Percentiles rank a stretch among this genome's conserved stretches.
These are phyloP conservation scores for Hypoxylon fuscum DNA, from an alignment of 495 filamentous ascomycete species.

Conservation along the genomic window DNA sequence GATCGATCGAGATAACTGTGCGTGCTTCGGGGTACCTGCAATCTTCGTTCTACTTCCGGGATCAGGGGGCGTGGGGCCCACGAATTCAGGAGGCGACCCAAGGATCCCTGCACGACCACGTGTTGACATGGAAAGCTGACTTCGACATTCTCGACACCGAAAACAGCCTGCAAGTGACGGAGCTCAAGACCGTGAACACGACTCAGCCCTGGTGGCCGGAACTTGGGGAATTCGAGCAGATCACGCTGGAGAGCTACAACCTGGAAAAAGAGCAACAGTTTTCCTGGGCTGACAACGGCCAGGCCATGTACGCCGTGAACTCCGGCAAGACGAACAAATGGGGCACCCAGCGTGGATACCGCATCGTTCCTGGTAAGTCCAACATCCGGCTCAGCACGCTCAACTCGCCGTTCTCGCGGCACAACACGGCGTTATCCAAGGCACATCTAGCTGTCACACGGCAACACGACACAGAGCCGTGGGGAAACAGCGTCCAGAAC, in stretches of 20 bases:
- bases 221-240: constrained; percentile 56
- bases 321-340: constrained; percentile 55
- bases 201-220: constrained; percentile 60
- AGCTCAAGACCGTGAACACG: constrained; percentile 51
- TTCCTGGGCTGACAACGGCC: constrained; percentile 59
- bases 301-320: constrained; percentile 58
- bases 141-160: constrained; percentile 60
- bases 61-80: constrained; percentile 56
- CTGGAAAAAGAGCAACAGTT: constrained; percentile 56
- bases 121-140: constrained; percentile 64
- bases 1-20: constrained; percentile 63
- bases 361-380: constrained; percentile 54
- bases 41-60: constrained; percentile 59
- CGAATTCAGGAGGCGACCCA: constrained; percentile 57
- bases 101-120: constrained; percentile 61
- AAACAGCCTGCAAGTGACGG: constrained; percentile 57
- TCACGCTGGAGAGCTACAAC: constrained; percentile 53
- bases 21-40: constrained; percentile 67
- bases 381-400: constrained; percentile 58
- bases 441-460: constrained; percentile 59
- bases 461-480: constrained; percentile 64
- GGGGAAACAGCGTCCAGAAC: constrained; percentile 58
- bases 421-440: constrained; percentile 57
- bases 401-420: constrained; percentile 56
- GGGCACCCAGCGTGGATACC: constrained; percentile 64